These are phyloP conservation scores for Oenanthe sinensis DNA, from an alignment of 129 eudicot genomes.

Conservation along the genomic window DNA sequence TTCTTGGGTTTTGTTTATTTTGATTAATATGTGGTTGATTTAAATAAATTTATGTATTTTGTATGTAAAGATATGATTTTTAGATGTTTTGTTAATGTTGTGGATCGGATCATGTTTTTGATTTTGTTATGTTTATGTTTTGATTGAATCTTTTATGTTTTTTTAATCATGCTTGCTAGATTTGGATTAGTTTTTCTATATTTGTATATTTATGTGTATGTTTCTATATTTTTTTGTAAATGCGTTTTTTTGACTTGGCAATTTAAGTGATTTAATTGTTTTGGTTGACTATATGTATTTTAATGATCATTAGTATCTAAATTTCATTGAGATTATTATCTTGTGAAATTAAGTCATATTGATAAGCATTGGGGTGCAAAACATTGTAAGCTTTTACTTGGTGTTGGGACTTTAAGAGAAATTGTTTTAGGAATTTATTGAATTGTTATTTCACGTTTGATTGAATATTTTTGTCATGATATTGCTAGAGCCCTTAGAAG, in stretches of 20 bases:
- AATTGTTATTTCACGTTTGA: neutral
- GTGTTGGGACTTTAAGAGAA: neutral
- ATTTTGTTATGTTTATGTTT: neutral
- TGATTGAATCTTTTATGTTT: neutral
- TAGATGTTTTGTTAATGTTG: neutral
- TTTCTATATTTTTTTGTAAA: neutral
- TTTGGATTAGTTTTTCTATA: constrained; percentile 7
- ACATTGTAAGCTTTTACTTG: no score
- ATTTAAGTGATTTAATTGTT: neutral
- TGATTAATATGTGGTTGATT: neutral
- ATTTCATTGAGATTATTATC: neutral
- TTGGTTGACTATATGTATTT: neutral
- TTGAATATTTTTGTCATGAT: neutral
- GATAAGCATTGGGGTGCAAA: neutral
- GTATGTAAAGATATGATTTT: neutral
- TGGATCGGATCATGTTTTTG: neutral
- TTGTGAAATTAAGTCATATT: neutral
- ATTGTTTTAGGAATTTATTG: no score
- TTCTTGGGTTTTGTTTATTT: neutral
- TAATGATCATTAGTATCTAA: neutral
- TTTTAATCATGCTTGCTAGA: neutral
- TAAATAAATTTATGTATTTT: neutral
- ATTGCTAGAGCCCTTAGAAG: neutral
- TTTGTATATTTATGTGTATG: neutral
- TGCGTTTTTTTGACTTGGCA: neutral